These are phyloP conservation scores for Sisymbrium altissimum DNA, from an alignment of 345 rosid genomes.

Conservation along the genomic window DNA sequence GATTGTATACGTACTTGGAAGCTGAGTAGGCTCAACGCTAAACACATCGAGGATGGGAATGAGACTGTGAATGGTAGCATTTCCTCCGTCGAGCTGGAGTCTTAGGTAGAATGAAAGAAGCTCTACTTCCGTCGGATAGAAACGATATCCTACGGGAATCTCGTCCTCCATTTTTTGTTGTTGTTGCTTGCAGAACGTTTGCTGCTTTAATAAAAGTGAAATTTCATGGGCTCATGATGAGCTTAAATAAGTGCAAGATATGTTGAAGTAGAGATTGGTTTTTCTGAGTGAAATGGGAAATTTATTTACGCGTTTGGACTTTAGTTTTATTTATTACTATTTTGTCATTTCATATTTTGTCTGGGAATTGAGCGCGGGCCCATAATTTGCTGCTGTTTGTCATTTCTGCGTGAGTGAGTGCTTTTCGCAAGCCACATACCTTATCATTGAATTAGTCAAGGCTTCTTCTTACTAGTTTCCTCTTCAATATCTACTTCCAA, in stretches of 20 bases:
- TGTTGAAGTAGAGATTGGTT: background rate
- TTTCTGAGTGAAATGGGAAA: constrained; percentile 24
- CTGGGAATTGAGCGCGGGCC: background rate
- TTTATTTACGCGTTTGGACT: constrained; percentile 21
- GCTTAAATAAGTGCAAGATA: constrained; percentile 10
- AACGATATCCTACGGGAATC: constrained; percentile 52
- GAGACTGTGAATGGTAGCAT: constrained; percentile 39
- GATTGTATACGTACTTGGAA: constrained; percentile 25
- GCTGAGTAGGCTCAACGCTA: constrained; percentile 27
- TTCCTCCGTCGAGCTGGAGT: constrained; percentile 34
- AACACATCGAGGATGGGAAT: constrained; percentile 44
- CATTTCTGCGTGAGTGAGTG: constrained; percentile 3
- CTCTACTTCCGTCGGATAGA: constrained; percentile 64
- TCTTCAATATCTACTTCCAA: background rate
- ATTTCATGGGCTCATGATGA: background rate
- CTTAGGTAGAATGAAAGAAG: constrained; percentile 45
- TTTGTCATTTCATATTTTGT: constrained; percentile 24
- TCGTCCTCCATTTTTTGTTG: constrained; percentile 33
- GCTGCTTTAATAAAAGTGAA: background rate
- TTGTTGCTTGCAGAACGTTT: background rate
- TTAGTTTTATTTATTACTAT: constrained; percentile 1
- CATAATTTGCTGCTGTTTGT: constrained; percentile 3
- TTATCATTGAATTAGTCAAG: constrained; percentile 29
- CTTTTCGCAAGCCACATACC: constrained; percentile 1
- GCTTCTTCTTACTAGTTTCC: constrained; percentile 10